Base-by-base conservation (phyloP, 805 yeast genomes). In the Clavispora phyllophila region DNA sequence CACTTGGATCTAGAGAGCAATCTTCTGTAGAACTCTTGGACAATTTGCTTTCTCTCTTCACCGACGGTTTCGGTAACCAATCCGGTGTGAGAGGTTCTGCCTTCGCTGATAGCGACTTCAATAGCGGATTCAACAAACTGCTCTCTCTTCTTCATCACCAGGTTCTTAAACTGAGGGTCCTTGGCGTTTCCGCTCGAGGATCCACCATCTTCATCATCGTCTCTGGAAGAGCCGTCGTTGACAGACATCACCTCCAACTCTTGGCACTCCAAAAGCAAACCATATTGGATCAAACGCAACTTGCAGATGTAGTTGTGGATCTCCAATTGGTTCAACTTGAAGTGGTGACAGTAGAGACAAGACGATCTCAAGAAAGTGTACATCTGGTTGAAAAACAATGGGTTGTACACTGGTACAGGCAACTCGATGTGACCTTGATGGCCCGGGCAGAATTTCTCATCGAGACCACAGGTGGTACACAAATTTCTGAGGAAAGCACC, bases 341-440 rank as follows among this genome's bases (percentile, higher is more conserved):
- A 89, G 48, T 76, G 83, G 63, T 87, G 95, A 68, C 99, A 93
- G 68, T 81, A 89, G 40, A 93, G 72, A 75, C 99, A 93, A 15
- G 90, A 66, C 36, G 89, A 75, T 61, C 98, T 76, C 59, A 95
- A 72, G 55, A 84, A 81, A 46, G 87, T 77, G 71, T 83, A 93
- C 74, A 93, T 72, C 66, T 91, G 97, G 58, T 81, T 79, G 79
- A 95, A 93, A 58, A 95, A 93, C 54, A 93, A 68, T 15, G 99
- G 98, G 61, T 88, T 91, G 72, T 88, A 93, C 35, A 87, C 95
- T 4, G 98, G 96, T 33, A 89, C 83, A 5, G 99, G 99, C 50
- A 93, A 75, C 62, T 91, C 97, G 50, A 93, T 89, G 64, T 93
- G 99, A 47, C 99, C 99, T 64, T 89, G 88, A 64, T 93, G 99